Percentiles rank a stretch among this genome's conserved stretches.
phyloP scores from a whole-genome alignment of 495 filamentous ascomycete species.

The Neurospora sublineolata region DNA sequence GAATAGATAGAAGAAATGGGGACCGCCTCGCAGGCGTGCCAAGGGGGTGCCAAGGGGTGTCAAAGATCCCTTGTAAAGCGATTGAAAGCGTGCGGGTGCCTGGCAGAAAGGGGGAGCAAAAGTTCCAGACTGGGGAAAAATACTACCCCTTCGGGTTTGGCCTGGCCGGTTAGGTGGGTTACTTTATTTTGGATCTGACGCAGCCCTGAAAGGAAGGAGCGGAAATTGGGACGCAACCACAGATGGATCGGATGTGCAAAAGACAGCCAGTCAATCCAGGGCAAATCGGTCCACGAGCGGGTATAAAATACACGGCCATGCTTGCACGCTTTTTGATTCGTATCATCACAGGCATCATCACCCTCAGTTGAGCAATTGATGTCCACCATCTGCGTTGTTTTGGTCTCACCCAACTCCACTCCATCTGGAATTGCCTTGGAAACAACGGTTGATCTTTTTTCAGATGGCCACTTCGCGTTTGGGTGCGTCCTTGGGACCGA shows the following conservation, averaged over 20 bases:
- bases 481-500: neutral
- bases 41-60: neutral
- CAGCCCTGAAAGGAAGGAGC: neutral
- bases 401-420: neutral
- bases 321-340: neutral
- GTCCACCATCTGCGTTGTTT: neutral
- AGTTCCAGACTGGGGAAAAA: neutral
- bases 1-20: neutral
- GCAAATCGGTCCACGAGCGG: neutral
- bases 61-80: neutral
- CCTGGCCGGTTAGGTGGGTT: neutral
- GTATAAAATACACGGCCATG: neutral
- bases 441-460: neutral
- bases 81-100: neutral
- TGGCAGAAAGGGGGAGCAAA: neutral
- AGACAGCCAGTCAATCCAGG: neutral
- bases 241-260: neutral
- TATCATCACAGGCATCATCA: neutral
- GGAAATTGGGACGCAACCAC: neutral
- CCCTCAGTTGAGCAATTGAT: neutral
- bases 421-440: neutral
- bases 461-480: neutral
- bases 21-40: neutral
- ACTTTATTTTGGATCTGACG: neutral
- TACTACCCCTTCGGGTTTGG: neutral